Evolutionary conservation across 768 basidiomycete genomes (phyloP), one percentile per base, ranked within the genome.

Genomic region (Lactarius sanguifluus): DNA sequence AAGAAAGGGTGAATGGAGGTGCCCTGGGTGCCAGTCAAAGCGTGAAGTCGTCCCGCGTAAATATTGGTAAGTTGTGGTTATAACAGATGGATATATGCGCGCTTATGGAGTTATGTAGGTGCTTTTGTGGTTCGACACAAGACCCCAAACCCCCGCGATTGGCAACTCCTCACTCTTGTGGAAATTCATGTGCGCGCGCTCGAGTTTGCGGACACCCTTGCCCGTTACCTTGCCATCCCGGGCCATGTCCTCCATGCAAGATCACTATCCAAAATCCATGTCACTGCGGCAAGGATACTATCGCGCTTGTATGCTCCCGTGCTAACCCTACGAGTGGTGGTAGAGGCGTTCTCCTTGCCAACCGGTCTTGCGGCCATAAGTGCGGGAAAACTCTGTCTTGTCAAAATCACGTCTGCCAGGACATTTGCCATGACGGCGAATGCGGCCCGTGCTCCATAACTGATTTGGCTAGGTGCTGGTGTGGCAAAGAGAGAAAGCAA

Each of bases 171-270:
- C 91, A 93, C 72, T 91, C 89, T 3, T 94, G 92, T 69, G 89
- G 83, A 1, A 83, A 83, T 67, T 81, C 86, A 0, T 93, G 91
- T 73, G 81, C 86, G 0, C 86, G 90, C 15, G 65, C 76, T 5
- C 84, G 89, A 34, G 70, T 70, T 0, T 99, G 96, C 71, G 80
- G 81, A 0, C 96, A 98, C 73, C 81, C 92, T 0, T 98, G 96
- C 75, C 85, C 94, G 0, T 74, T 94, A 16, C 79, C 81, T 16
- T 98, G 96, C 73, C 96, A 98, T 75, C 96, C 97, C 0, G 97
- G 96, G 0, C 97, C 96, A 0, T 99, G 97, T 77, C 96, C 96
- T 0, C 94, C 94, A 0, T 99, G 97, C 73, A 85, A 86, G 68
- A 83, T 96, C 13, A 91, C 90, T 6, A 85, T 90, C 0, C 83